Base-by-base conservation (phyloP, 2,329 filamentous ascomycete species). In the Boeremia lycopersici region DNA sequence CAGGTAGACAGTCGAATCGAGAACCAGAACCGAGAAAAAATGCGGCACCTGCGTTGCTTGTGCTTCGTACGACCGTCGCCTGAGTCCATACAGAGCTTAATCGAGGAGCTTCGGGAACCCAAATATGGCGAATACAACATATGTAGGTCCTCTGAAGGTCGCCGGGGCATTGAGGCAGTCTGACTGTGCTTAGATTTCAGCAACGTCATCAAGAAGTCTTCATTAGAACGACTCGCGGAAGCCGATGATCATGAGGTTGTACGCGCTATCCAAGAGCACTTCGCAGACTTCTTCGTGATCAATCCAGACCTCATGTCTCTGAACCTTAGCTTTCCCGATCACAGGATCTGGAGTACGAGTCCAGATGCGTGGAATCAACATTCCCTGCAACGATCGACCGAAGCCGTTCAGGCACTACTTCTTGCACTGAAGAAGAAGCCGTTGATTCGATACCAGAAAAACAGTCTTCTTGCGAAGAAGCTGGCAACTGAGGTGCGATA, bases 191-290 rank as follows among this genome's bases (percentile, higher is more conserved):
- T 71, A 84, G 82, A 96, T 76, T 96, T 99, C 76, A 98, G 92
- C 81, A 99, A 99, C 74, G 89, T 99, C 55, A 88, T 95, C 70
- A 96, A 96, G 76, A 99, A 99, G 77, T 98, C 95, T 2, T 90
- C 93, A 0, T 82, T 99, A 23, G 95, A 99, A 75, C 86, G 95
- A 38, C 81, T 99, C 38, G 95, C 95, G 30, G 96, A 99, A 80
- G 93, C 95, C 25, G 95, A 99, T 73, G 93, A 97, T 65, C 92
- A 99, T 71, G 96, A 99, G 77, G 91, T 99, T 31, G 93, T 99
- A 61, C 96, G 93, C 71, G 82, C 86, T 11, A 89, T 99, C 1
- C 93, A 98, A 71, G 95, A 99, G 77, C 91, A 96, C 73, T 99
- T 98, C 75, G 92, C 93, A 58, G 95, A 99, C 74, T 99, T 93